phyloP scores from a whole-genome alignment of 2,329 filamentous ascomycete genomes.

The Xylariaceae sp. region DNA sequence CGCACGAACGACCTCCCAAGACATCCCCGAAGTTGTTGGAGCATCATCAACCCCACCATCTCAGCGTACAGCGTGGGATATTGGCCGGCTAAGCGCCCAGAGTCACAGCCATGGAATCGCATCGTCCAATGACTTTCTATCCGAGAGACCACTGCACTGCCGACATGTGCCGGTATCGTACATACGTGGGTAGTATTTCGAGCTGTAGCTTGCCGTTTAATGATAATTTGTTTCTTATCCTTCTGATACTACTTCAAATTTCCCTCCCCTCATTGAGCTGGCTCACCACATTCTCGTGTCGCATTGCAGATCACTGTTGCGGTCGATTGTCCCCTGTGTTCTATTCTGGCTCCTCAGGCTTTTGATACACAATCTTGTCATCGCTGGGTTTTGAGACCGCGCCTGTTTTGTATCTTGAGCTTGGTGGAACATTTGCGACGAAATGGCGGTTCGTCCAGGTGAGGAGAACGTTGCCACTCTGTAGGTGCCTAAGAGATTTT shows the following conservation, averaged over 20 bases:
- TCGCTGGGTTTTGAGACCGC: too few relatives aligned
- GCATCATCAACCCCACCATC: constrained; percentile 25
- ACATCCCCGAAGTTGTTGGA: neutral
- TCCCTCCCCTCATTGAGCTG: constrained; percentile 10
- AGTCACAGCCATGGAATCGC: constrained; percentile 1
- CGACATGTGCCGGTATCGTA: constrained; percentile 2
- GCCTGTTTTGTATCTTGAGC: neutral
- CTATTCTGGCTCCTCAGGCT: too few relatives aligned
- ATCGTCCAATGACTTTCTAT: constrained; percentile 4
- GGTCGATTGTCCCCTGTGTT: neutral
- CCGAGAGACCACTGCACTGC: constrained; percentile 4
- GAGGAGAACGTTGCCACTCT: constrained; percentile 49
- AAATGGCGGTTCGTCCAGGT: constrained; percentile 44
- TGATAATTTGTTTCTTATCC: constrained; percentile 3
- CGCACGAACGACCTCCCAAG: constrained; percentile 4
- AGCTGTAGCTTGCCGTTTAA: constrained; percentile 4
- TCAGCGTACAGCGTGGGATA: constrained; percentile 20
- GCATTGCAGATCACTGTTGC: neutral
- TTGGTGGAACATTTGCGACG: constrained; percentile 10
- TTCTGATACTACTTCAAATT: constrained; percentile 5
- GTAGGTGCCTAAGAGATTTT: constrained; percentile 31
- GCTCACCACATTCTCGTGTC: constrained; percentile 12
- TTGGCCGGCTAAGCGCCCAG: constrained; percentile 30
- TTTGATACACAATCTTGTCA: too few relatives aligned
- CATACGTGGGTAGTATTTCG: constrained; percentile 1